Conservation (phyloP, 345 rosid genomes). For the Psidium friedrichsthalianum region DNA sequence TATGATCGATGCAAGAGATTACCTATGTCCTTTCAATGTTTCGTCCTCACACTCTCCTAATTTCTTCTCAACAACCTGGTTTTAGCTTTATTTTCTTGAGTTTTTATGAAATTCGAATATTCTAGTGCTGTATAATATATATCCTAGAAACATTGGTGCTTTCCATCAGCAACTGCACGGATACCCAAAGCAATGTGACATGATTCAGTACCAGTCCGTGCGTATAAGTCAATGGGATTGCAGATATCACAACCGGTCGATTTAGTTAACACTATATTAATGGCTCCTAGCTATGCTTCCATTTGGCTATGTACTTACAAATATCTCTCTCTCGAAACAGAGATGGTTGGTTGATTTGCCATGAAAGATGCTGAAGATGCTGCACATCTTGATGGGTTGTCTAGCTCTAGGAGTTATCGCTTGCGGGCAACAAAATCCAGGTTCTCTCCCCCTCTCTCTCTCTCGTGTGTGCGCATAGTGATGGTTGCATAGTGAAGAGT, state of each 20-base stretch:
- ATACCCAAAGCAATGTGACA: neutral
- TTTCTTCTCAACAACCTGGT: neutral
- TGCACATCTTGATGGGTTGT: neutral
- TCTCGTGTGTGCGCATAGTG: rapidly evolving
- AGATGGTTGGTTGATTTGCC: neutral
- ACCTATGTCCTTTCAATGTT: too few relatives aligned
- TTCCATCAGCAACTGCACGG: neutral
- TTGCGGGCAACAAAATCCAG: neutral
- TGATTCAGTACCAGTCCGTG: neutral
- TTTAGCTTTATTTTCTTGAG: neutral
- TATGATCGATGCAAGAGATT: too few relatives aligned
- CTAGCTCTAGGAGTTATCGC: neutral
- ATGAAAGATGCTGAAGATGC: neutral
- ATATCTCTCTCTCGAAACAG: neutral
- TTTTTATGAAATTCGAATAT: neutral
- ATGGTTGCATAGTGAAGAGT: neutral
- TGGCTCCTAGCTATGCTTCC: too few relatives aligned
- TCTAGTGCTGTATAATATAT: neutral
- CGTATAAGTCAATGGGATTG: neutral
- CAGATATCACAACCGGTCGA: neutral
- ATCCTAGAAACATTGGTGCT: neutral
- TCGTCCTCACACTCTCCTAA: neutral
- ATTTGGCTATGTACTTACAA: too few relatives aligned
- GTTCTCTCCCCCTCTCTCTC: neutral
- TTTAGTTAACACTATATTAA: too few relatives aligned